Percentiles rank a stretch among this genome's conserved stretches.
Conservation (phyloP, 768 basidiomycete genomes). For the Porpolomopsis calyptriformis region DNA sequence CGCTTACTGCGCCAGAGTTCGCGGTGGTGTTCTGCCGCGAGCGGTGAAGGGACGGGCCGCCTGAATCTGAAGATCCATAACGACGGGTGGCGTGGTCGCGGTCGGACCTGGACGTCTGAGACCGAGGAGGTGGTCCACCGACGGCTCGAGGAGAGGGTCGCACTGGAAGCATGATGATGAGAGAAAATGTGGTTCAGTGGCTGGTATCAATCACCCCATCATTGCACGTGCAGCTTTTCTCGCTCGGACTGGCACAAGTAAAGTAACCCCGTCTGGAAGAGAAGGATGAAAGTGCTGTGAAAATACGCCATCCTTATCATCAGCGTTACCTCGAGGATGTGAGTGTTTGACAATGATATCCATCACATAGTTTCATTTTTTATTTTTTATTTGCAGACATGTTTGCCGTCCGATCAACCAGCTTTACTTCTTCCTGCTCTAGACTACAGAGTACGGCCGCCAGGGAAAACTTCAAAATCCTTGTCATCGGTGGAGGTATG, state of each 20-base stretch:
- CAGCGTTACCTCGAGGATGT: no score
- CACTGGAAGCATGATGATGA: constrained; percentile 11
- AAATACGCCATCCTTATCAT: no score
- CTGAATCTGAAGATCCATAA: background rate
- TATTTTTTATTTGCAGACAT: no score
- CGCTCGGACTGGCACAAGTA: no score
- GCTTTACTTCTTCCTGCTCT: no score
- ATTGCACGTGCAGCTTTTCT: no score
- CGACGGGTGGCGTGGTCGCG: background rate
- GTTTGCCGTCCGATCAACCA: no score
- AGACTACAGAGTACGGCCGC: background rate
- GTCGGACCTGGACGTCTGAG: background rate
- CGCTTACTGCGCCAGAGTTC: background rate
- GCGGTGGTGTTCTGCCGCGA: background rate
- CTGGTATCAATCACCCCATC: no score
- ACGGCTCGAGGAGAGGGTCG: constrained; percentile 15
- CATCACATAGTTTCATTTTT: no score
- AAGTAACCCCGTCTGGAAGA: no score
- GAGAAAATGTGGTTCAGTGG: constrained; percentile 11
- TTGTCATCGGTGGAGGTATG: constrained; percentile 80
- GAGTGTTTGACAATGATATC: no score
- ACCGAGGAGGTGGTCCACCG: constrained; percentile 12
- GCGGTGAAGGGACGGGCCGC: background rate
- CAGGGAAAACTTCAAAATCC: constrained; percentile 54
- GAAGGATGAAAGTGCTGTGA: background rate